Conservation (phyloP, 2,329 filamentous ascomycete genomes). For the Aureobasidium sp. region DNA sequence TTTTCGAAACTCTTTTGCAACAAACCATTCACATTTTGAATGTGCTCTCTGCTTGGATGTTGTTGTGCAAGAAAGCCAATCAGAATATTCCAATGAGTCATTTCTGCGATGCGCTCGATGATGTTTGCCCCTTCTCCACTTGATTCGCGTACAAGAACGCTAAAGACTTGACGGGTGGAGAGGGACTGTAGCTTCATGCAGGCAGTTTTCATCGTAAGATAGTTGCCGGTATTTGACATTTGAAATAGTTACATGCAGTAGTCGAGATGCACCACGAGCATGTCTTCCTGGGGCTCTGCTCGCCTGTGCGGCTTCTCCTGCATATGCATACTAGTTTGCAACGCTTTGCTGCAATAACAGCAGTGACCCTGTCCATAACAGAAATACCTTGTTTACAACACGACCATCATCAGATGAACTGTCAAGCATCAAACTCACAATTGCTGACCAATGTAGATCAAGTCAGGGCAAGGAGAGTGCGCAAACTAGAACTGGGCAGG, state of each 20-base stretch:
- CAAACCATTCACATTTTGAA: background rate
- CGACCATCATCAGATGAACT: background rate
- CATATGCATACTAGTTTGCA: background rate
- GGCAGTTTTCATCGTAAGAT: background rate
- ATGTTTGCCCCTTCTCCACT: background rate
- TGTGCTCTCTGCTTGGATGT: too few species aligned
- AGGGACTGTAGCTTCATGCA: background rate
- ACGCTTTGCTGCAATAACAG: background rate
- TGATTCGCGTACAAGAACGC: background rate
- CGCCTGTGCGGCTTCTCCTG: background rate
- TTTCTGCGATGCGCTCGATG: background rate
- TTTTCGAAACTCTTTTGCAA: background rate
- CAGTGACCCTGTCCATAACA: background rate
- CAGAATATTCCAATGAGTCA: background rate
- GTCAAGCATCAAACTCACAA: background rate
- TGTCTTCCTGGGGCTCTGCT: background rate
- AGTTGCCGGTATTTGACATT: background rate
- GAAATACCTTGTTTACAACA: background rate
- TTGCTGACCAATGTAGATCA: background rate
- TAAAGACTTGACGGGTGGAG: background rate
- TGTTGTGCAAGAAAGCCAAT: background rate
- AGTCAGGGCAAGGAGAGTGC: background rate
- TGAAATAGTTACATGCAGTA: background rate
- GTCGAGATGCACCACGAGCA: background rate
- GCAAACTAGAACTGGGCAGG: background rate